Evolutionary conservation across 371 early-diverging fungal species (phyloP), one percentile per base, ranked within the genome.

Genomic region (Gilbertella persicaria): DNA sequence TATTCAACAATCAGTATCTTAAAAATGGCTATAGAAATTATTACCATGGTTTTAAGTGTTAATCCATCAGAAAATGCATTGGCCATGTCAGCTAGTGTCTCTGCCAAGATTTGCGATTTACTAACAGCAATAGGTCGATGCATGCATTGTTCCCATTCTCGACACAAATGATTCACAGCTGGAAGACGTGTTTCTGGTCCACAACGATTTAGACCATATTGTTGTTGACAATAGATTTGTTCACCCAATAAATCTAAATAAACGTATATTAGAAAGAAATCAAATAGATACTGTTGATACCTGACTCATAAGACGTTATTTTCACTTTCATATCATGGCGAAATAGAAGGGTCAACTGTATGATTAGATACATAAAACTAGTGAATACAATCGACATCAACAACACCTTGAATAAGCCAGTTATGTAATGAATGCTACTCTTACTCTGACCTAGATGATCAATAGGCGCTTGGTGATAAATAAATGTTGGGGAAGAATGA

Each of bases 191-290:
- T 55, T 23, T 45, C 13, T 6, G 56, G 53, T 4, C 45, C 40
- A 45, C 64, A 64, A 10, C 43, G 29, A 38, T 64, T 64, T 13
- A 37, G 5, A 19, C 52, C 39, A 25, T 59, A 64, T 17, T 55
- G 46, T 23, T 55, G 43, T 19, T 55, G 65, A 4, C 60, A 54
- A 42, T 55, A 53, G 10, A 53, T 12, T 21, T 59, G 51, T 0
- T 55, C 40, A 4, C 35, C 45, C 9, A 57, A 12, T 38, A 52
- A 20, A 33, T 48, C 58, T 55, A 47, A 24, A 19, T 14, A 14
- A 16, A 16, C 12, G 4, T 29, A 3, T 14, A 36, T 19, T 41
- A 35, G 40, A 43, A 17, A 36, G 0, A 21, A 36, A 36, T 0
- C 19, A 8, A 14, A n/a, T 36, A 1, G 8, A 17, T 28, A 30